These are phyloP conservation scores for Fusarium compactum DNA, from an alignment of 2,329 filamentous ascomycete genomes.

Conservation along the genomic window DNA sequence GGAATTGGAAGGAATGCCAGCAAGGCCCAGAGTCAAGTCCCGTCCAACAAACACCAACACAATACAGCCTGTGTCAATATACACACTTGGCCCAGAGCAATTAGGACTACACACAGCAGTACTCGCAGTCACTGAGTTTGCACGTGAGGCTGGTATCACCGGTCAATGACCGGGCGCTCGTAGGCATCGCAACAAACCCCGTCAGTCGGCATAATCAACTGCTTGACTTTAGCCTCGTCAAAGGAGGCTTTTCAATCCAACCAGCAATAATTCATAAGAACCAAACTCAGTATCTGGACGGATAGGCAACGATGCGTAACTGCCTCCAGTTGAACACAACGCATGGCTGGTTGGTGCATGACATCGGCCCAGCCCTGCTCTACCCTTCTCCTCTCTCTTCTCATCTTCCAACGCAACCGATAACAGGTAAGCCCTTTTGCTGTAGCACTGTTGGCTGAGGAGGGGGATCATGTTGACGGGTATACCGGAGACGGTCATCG, in stretches of 20 bases:
- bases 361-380: background rate
- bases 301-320: conserved; percentile 8
- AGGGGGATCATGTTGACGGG: conserved; percentile 3
- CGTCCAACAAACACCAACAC: background rate
- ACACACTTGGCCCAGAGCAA: background rate
- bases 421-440: background rate
- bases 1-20: conserved; percentile 13
- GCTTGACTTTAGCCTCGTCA: conserved; percentile 25
- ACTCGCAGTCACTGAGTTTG: background rate
- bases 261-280: conserved; percentile 1
- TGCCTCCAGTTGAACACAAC: background rate
- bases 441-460: background rate
- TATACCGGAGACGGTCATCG: conserved; percentile 9
- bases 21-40: conserved; percentile 6
- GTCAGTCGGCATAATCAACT: conserved; percentile 25
- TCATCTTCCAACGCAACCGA: conserved; percentile 6
- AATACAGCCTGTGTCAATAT: background rate
- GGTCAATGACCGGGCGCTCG: background rate
- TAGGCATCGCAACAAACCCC: background rate
- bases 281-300: conserved; percentile 10
- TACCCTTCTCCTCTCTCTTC: background rate
- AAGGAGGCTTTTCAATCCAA: conserved; percentile 15
- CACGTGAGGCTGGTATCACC: background rate
- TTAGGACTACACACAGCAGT: background rate
- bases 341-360: background rate